A percentile compares a stretch with the other conserved stretches of the same genome.
Conservation (phyloP, 2,329 filamentous ascomycete species). For the Ophioceras dolichostomum region DNA sequence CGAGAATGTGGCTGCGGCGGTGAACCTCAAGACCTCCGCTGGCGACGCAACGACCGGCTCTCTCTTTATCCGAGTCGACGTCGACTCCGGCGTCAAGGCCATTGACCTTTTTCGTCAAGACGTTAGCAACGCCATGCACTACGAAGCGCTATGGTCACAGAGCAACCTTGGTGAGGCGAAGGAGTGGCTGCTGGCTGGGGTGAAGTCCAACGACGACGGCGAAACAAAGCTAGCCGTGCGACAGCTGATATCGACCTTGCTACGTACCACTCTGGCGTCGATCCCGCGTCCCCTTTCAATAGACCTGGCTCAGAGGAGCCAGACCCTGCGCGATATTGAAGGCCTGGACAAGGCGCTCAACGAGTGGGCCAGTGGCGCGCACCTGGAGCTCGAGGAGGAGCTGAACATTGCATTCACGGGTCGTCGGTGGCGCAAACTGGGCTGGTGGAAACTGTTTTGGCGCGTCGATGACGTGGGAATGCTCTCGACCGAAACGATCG, state of each 20-base stretch:
- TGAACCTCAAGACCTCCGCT: slow-evolving; percentile 28
- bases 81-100: slow-evolving; percentile 47
- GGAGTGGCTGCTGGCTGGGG: slow-evolving; percentile 50
- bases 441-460: slow-evolving; percentile 96
- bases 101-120: slow-evolving; percentile 57
- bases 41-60: slow-evolving; percentile 28
- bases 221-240: slow-evolving; percentile 53
- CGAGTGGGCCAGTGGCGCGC: slow-evolving; percentile 66
- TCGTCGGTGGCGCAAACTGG: slow-evolving; percentile 64
- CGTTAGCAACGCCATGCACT: slow-evolving; percentile 56
- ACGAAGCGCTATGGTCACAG: slow-evolving; percentile 61
- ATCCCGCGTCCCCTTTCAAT: no score
- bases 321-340: slow-evolving; percentile 24
- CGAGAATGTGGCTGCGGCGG: slow-evolving; percentile 37
- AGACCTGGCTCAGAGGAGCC: slow-evolving; percentile 27
- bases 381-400: slow-evolving; percentile 70
- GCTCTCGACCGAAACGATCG: slow-evolving; percentile 68
- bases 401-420: slow-evolving; percentile 68
- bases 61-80: slow-evolving; percentile 48
- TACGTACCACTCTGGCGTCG: slow-evolving; percentile 38
- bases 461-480: slow-evolving; percentile 83
- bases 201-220: slow-evolving; percentile 23
- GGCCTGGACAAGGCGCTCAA: slow-evolving; percentile 48
- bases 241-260: slow-evolving; percentile 53
- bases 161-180: slow-evolving; percentile 56